phyloP scores from a whole-genome alignment of 2,329 filamentous ascomycete species.

The Neonectria neomacrospora region DNA sequence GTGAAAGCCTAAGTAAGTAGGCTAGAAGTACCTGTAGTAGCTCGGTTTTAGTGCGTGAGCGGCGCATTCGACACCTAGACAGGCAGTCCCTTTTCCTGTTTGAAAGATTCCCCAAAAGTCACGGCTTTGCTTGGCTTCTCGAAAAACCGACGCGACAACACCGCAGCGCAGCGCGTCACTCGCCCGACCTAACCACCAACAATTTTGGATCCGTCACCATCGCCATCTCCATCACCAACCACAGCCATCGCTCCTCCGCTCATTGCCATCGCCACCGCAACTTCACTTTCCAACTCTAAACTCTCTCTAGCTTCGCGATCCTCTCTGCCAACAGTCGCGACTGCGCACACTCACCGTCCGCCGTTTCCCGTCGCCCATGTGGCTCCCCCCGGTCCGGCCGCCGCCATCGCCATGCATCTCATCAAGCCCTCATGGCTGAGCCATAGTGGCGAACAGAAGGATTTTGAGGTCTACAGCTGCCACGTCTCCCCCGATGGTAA shows the following conservation, averaged over 20 bases:
- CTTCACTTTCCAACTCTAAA: neutral
- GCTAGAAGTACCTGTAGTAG: neutral
- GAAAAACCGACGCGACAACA: conserved; percentile 16
- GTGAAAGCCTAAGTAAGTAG: too few species aligned
- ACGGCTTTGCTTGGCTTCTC: neutral
- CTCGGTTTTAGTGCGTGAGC: neutral
- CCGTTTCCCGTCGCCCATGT: conserved; percentile 36
- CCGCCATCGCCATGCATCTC: conserved; percentile 72
- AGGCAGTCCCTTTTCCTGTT: neutral
- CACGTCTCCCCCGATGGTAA: conserved; percentile 95
- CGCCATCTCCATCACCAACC: conserved; percentile 16
- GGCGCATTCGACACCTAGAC: conserved; percentile 7
- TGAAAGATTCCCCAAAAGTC: neutral
- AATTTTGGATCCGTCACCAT: conserved; percentile 23
- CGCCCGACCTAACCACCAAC: conserved; percentile 14
- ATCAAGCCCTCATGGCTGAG: conserved; percentile 97
- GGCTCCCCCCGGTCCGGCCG: conserved; percentile 33
- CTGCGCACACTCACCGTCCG: conserved; percentile 7
- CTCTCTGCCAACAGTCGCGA: conserved; percentile 10
- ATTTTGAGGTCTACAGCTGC: conserved; percentile 98
- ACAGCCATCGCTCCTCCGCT: neutral
- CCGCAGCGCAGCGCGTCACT: conserved; percentile 20
- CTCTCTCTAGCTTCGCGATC: neutral
- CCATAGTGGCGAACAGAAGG: conserved; percentile 96
- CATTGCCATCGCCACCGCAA: neutral